These are phyloP conservation scores for Metahyphopichia silvanorum DNA, from an alignment of 805 yeast species.

Conservation along the genomic window DNA sequence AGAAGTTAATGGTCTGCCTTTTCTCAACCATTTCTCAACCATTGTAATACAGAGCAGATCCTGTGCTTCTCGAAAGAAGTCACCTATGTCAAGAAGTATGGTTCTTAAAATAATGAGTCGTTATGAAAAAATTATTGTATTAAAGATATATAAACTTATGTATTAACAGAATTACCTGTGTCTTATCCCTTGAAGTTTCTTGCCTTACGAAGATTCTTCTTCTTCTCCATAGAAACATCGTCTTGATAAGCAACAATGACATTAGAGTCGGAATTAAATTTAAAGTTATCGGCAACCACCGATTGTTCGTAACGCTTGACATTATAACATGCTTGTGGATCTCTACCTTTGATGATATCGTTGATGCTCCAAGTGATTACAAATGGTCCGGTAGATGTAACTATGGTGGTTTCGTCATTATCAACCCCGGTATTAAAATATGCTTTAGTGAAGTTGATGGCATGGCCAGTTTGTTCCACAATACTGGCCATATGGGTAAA, in stretches of 20 bases:
- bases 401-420: constrained; percentile 64
- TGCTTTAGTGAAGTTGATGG: constrained; percentile 66
- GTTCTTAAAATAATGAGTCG: not conserved
- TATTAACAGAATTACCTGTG: not conserved
- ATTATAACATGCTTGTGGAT: constrained; percentile 43
- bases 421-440: constrained; percentile 71
- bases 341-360: constrained; percentile 48
- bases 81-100: no score
- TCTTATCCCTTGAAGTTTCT: constrained; percentile 14
- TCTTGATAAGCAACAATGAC: constrained; percentile 72
- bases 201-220: constrained; percentile 57
- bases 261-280: constrained; percentile 65
- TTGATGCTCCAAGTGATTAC: constrained; percentile 77
- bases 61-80: no score
- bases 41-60: no score
- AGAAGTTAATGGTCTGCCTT: no score
- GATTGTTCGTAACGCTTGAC: constrained; percentile 60
- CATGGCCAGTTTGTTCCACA: constrained; percentile 43
- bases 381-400: constrained; percentile 79
- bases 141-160: not conserved
- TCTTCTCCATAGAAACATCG: constrained; percentile 70
- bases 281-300: constrained; percentile 76
- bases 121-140: no score
- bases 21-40: no score
- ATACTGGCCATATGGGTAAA: constrained; percentile 74